A percentile compares a stretch with the other conserved stretches of the same genome.
Conservation (phyloP, 2,329 filamentous ascomycete species). For the Fusarium luffae region DNA sequence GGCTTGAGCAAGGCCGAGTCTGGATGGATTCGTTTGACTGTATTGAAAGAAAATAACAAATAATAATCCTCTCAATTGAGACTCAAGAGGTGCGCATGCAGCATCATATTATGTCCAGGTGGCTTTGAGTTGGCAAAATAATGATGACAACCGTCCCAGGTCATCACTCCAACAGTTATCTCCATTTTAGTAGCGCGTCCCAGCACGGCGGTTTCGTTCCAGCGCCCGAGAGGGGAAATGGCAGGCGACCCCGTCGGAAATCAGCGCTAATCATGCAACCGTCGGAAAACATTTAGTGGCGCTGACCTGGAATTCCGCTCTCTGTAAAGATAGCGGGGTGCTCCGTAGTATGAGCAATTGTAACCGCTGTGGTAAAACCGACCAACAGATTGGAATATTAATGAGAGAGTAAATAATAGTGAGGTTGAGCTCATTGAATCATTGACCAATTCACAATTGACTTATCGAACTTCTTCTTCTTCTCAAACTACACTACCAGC, state of each 20-base stretch:
- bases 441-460: background rate
- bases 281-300: conserved; percentile 5
- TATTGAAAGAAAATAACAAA: no score
- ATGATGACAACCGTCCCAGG: no score
- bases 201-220: conserved; percentile 1
- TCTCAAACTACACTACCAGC: background rate
- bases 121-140: no score
- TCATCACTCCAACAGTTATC: no score
- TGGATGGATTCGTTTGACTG: no score
- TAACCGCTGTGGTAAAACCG: no score
- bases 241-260: background rate
- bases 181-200: background rate
- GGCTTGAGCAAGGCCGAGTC: no score
- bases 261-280: conserved; percentile 7
- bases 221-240: background rate
- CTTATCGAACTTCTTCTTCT: no score
- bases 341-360: background rate
- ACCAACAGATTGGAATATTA: background rate
- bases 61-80: no score
- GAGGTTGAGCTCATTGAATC: background rate
- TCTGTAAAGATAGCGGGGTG: background rate
- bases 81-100: no score
- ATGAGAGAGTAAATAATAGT: background rate
- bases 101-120: background rate
- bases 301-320: background rate